phyloP scores from a whole-genome alignment of 106 monocot genomes.

The Triglochin maritima region DNA sequence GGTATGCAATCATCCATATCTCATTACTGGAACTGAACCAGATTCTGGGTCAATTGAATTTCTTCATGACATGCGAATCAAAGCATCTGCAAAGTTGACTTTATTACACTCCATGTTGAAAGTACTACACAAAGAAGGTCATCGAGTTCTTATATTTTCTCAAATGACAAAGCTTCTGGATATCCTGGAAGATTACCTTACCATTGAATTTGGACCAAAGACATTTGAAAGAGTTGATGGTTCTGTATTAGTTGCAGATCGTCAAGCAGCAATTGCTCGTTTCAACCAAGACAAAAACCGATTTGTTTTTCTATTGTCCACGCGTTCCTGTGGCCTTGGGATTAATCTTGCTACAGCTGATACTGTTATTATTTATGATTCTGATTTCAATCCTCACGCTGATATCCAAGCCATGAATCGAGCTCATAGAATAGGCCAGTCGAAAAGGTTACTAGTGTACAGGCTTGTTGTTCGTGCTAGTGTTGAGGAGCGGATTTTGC shows the following conservation, averaged over 20 bases:
- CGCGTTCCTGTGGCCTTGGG: slow-evolving; percentile 94
- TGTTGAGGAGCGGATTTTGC: slow-evolving; percentile 95
- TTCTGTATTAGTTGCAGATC: slow-evolving; percentile 78
- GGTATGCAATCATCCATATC: slow-evolving; percentile 98
- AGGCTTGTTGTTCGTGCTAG: slow-evolving; percentile 96
- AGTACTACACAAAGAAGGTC: slow-evolving; percentile 72
- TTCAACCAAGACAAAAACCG: slow-evolving; percentile 89
- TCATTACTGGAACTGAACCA: slow-evolving; percentile 98
- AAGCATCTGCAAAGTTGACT: slow-evolving; percentile 85
- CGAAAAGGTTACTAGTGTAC: slow-evolving; percentile 85
- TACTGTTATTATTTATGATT: slow-evolving; percentile 98
- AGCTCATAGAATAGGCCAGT: slow-evolving; percentile 97
- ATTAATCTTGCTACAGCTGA: slow-evolving; percentile 97
- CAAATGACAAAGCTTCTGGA: slow-evolving; percentile 99
- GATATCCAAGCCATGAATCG: slow-evolving; percentile 99
- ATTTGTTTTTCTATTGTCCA: slow-evolving; percentile 91
- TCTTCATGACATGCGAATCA: slow-evolving; percentile 93
- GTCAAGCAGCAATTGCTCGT: slow-evolving; percentile 84
- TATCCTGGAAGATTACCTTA: slow-evolving; percentile 93
- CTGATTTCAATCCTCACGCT: slow-evolving; percentile 99
- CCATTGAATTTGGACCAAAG: slow-evolving; percentile 68
- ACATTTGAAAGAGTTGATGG: slow-evolving; percentile 98
- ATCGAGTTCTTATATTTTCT: slow-evolving; percentile 92
- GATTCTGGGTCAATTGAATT: slow-evolving; percentile 76
- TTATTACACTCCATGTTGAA: slow-evolving; percentile 91